phyloP scores from a whole-genome alignment of 2,329 filamentous ascomycete genomes.

The Didymella sp. region DNA sequence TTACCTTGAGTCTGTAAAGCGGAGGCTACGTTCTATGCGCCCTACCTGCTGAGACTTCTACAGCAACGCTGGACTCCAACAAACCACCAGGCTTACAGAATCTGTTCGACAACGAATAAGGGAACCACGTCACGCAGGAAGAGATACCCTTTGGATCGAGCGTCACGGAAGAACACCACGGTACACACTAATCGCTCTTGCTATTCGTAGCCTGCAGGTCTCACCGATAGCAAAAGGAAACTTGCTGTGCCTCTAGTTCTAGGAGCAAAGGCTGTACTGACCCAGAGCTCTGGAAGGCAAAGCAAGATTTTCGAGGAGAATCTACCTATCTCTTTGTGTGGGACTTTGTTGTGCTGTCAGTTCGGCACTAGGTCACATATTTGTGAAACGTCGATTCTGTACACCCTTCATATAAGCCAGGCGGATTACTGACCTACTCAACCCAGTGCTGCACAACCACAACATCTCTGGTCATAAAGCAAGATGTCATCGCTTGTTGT shows the following conservation, averaged over 20 bases:
- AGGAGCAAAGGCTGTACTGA: neutral
- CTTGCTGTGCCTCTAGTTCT: neutral
- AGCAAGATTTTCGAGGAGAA: neutral
- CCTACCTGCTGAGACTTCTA: neutral
- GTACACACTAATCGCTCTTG: neutral
- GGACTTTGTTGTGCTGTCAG: too few species aligned
- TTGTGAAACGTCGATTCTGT: too few species aligned
- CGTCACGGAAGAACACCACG: neutral
- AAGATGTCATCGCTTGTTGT: too few species aligned
- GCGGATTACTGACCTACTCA: neutral
- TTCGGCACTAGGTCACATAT: too few species aligned
- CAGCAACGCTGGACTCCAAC: neutral
- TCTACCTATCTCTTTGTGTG: neutral
- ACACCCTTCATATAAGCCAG: neutral
- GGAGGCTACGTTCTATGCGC: neutral
- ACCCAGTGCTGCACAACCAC: too few species aligned
- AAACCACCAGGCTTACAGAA: neutral
- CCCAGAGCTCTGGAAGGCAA: neutral
- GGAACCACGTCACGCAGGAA: neutral
- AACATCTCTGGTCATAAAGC: neutral
- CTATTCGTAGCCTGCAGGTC: neutral
- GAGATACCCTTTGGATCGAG: neutral
- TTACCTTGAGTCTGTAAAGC: neutral
- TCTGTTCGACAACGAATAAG: neutral
- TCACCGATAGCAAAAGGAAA: neutral